A percentile compares a stretch with the other conserved stretches of the same genome.
Conservation (phyloP, 179 eudicot species). For the Beta corolliflora region DNA sequence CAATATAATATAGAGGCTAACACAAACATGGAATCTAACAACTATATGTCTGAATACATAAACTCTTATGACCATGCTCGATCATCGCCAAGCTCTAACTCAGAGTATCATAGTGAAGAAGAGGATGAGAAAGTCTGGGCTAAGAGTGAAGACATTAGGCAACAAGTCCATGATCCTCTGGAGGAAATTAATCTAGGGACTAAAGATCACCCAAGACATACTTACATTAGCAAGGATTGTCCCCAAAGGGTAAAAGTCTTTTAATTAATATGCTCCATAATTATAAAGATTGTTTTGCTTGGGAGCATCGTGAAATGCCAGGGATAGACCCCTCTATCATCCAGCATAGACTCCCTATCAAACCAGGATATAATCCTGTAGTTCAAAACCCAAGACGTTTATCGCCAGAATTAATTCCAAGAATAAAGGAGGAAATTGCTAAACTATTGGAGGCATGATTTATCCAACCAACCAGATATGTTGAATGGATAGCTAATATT, state of each 20-base stretch:
- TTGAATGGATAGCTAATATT: neutral
- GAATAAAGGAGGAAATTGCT: neutral
- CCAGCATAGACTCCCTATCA: neutral
- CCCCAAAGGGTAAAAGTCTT: neutral
- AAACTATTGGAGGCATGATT: neutral
- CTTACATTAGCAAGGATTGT: neutral
- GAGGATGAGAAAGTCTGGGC: neutral
- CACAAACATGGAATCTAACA: neutral
- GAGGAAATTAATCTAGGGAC: neutral
- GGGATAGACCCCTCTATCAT: neutral
- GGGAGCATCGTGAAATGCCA: no score
- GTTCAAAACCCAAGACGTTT: neutral
- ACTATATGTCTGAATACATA: neutral
- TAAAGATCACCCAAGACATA: neutral
- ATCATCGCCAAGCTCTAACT: neutral
- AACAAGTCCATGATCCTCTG: neutral
- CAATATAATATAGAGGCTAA: neutral
- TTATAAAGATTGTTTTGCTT: neutral
- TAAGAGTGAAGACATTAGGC: neutral
- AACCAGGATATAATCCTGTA: neutral
- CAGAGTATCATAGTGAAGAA: neutral
- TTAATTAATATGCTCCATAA: neutral
- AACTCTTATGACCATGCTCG: neutral
- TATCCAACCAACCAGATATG: neutral
- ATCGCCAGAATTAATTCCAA: neutral